A percentile compares a stretch with the other conserved stretches of the same genome.
Evolutionary conservation across 2,329 filamentous ascomycete species (phyloP).

Genomic region (Aspergillus sp.): DNA sequence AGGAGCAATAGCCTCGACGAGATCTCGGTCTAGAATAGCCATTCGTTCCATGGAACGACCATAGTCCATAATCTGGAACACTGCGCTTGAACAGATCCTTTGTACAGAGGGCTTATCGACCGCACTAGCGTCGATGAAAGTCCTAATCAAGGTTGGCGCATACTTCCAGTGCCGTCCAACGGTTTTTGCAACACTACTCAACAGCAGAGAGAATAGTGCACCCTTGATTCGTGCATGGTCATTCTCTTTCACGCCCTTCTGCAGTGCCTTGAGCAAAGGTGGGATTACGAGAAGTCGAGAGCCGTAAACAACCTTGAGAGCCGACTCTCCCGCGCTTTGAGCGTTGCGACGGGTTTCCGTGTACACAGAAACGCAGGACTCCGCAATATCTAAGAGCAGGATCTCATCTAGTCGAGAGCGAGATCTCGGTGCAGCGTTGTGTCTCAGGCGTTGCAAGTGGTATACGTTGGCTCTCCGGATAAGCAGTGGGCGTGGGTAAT

Average conservation of each 20-base stretch:
- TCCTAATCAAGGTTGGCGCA: slow-evolving; percentile 79
- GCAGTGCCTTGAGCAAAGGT: slow-evolving; percentile 72
- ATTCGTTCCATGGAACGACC: slow-evolving; percentile 82
- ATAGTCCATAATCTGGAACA: slow-evolving; percentile 87
- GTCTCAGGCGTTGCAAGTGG: slow-evolving; percentile 86
- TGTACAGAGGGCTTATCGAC: slow-evolving; percentile 95
- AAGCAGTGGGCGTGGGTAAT: slow-evolving; percentile 87
- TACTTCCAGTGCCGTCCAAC: slow-evolving; percentile 91
- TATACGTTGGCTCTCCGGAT: slow-evolving; percentile 92
- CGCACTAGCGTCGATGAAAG: slow-evolving; percentile 83
- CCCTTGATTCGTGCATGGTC: slow-evolving; percentile 94
- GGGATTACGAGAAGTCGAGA: slow-evolving; percentile 86
- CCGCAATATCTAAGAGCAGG: slow-evolving; percentile 78
- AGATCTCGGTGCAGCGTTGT: slow-evolving; percentile 82
- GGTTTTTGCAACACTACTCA: slow-evolving; percentile 82
- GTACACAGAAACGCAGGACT: slow-evolving; percentile 86
- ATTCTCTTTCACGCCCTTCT: slow-evolving; percentile 69
- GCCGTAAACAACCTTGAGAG: slow-evolving; percentile 84
- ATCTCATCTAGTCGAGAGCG: slow-evolving; percentile 87
- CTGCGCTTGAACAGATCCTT: slow-evolving; percentile 72
- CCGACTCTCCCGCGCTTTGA: slow-evolving; percentile 87
- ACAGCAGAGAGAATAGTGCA: slow-evolving; percentile 82
- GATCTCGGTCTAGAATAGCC: slow-evolving; percentile 70
- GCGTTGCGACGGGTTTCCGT: slow-evolving; percentile 94
- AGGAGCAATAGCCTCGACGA: slow-evolving; percentile 69